Evolutionary conservation across 805 yeast species (phyloP), one percentile per base, ranked within the genome.

Genomic region (Sungouiozyma intestinalis): DNA sequence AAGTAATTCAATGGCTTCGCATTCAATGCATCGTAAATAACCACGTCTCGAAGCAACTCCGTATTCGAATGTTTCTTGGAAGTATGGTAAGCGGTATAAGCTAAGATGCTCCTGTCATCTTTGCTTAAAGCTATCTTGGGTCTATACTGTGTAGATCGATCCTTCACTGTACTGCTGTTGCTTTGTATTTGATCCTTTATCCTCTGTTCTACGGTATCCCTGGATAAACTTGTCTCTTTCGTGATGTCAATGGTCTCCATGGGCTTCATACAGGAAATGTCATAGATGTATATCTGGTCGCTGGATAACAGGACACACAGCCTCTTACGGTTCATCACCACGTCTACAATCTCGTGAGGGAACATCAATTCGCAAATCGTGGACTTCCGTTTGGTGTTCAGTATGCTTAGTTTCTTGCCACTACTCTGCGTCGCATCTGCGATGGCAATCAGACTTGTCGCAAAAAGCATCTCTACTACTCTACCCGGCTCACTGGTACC

Each of bases 361-460:
- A 87, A 92, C 0, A 90, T 76, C 50, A 90, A 67, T 56, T 90
- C 97, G 63, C 97, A 90, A 16, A 90, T 86, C 2, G 74, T 69
- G 1, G 79, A 64, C 45, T 74, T 74, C 41, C 88, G 72, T 58
- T 82, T 81, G 2, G 85, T 80, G 60, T 83, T 83, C 39, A 83
- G 68, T 35, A 83, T 77, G 47, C 75, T 74, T 38, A 83, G 65
- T 49, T 78, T 73, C 38, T 84, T 65, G 81, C 76, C 24, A 80
- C 73, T 15, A 78, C 70, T 2, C 71, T 52, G 4, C 83, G 79
- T 85, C 40, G 76, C 65, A 6, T 87, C 90, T 2, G 85, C 94
- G 5, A 85, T 66, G 0, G 94, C 96, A 18, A 92, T 74, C 33
- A 90, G 68, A 4, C 94, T 82, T 0, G 97, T 86, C 35, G 87